These are phyloP conservation scores for Cercophora newfieldiana DNA, from an alignment of 495 filamentous ascomycete species.

Conservation along the genomic window DNA sequence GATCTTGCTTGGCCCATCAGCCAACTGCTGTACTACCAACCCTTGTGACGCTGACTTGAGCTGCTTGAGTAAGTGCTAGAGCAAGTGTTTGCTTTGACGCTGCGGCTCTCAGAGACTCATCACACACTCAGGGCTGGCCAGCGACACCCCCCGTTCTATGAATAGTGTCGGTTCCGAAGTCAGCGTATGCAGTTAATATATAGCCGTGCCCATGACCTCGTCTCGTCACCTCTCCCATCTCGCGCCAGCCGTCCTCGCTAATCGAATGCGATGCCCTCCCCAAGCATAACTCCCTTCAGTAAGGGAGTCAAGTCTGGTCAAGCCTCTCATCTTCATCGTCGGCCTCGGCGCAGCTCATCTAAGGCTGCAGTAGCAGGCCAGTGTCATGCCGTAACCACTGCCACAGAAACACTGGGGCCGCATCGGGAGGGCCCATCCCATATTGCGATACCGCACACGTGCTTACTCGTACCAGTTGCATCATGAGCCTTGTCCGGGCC, in stretches of 20 bases:
- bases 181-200: conserved; percentile 20
- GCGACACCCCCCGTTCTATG: conserved; percentile 11
- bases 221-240: not conserved
- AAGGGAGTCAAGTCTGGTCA: not conserved
- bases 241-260: not conserved
- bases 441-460: not conserved
- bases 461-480: not conserved
- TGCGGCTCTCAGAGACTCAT: not conserved
- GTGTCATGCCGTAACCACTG: not conserved
- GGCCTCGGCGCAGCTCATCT: not conserved
- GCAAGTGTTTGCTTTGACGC: not conserved
- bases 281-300: not conserved
- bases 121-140: not conserved
- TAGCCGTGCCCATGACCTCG: conserved; percentile 18
- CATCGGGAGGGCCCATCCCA: not conserved
- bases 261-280: not conserved
- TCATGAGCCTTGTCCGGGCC: not conserved
- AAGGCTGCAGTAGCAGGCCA: not conserved
- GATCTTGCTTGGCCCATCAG: not conserved
- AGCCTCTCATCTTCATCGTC: not conserved
- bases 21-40: not conserved
- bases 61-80: not conserved
- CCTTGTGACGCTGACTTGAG: not conserved
- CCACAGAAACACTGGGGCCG: not conserved
- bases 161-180: conserved; percentile 18